Evolutionary conservation across 2,329 filamentous ascomycete species (phyloP), one percentile per base, ranked within the genome.

Genomic region (Amylocarpus encephaloides): DNA sequence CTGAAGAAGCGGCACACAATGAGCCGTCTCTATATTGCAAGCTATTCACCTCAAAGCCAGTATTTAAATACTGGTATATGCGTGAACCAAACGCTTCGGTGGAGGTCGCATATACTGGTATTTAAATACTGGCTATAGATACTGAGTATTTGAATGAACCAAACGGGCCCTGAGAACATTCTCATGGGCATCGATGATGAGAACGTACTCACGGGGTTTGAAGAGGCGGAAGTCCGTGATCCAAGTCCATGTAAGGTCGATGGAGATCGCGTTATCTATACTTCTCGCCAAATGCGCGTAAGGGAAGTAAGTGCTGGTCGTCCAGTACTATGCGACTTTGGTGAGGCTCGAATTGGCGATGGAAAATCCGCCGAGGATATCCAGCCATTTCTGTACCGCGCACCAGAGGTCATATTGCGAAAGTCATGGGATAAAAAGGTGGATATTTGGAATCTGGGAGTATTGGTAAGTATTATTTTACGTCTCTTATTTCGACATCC

Each of bases 361-460:
- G 12, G 44, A 32, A 49, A 69, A 15, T 70, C 72, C 46, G 33
- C 35, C 4, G 62, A 68, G 6, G 65, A 70, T 36, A 57, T 71
- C 1, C 71, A 73, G 50, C 72, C 72, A 0, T 55, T 67, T 12
- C 53, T 69, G 7, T 74, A 74, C 56, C 58, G 72, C 41, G 63
- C 68, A 1, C 70, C 70, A 0, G 71, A 79, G 52, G 73, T 78
- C 7, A 74, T 78, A 5, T 50, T 79, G 0, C 57, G 67, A 57
- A 64, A 57, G 2, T 67, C 69, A 1, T 79, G 74, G 75, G 63
- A 64, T 0, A 73, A 71, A 46, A 64, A 67, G 15, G 64, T 74
- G 12, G 75, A 79, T 61, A 72, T 79, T 46, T 80, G 75, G 75
- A 76, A 74, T 49, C 66, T 68, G 3, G 74, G 73, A 7, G 73